phyloP scores from a whole-genome alignment of 2,329 filamentous ascomycete genomes.

The Fusarium pseudocircinatum region DNA sequence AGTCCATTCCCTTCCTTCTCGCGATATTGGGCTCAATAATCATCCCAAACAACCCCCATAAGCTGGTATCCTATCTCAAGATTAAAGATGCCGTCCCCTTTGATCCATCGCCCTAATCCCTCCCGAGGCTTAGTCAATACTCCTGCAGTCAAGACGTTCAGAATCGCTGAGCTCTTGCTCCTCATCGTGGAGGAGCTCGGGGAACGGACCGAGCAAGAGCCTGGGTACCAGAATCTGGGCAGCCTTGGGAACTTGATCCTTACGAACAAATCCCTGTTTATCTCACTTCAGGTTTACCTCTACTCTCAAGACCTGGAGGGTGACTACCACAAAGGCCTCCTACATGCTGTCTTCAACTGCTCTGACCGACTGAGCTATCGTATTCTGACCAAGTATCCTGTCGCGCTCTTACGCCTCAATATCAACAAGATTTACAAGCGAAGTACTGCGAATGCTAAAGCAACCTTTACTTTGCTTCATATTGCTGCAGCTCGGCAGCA shows the following conservation, averaged over 20 bases:
- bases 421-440: background rate
- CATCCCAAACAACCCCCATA: background rate
- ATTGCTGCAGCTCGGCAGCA: background rate
- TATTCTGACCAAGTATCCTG: background rate
- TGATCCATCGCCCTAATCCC: background rate
- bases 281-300: background rate
- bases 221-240: background rate
- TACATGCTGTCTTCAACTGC: background rate
- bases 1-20: background rate
- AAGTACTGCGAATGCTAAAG: background rate
- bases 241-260: background rate
- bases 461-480: constrained; percentile 10
- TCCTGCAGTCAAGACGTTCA: background rate
- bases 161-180: background rate
- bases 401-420: background rate
- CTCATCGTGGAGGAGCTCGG: background rate
- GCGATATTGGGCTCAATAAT: background rate
- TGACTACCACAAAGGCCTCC: background rate
- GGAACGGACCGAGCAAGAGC: background rate
- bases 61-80: no score
- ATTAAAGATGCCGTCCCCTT: background rate
- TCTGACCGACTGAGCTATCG: background rate
- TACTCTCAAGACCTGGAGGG: background rate
- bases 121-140: background rate
- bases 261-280: background rate